Evolutionary conservation across 2,329 filamentous ascomycete species (phyloP).

Genomic region (Cryphonectria japonica): DNA sequence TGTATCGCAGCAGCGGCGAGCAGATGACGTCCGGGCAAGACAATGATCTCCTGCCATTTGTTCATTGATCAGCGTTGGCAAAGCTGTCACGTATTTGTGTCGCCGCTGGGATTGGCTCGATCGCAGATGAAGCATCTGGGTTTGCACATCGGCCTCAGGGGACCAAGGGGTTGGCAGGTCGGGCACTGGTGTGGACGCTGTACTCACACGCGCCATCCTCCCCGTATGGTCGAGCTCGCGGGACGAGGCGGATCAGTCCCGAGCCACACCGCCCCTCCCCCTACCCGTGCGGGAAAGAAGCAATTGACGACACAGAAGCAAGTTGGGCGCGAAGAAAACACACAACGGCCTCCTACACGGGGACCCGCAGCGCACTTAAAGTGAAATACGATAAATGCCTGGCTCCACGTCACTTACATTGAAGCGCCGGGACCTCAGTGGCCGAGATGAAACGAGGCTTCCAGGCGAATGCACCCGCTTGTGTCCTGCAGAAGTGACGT

Average conservation of each 20-base stretch:
- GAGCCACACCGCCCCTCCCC: constrained; percentile 8
- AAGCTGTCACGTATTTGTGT: background rate
- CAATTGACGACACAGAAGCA: constrained; percentile 6
- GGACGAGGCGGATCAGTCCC: constrained; percentile 6
- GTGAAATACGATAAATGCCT: background rate
- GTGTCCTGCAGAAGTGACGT: constrained; percentile 1
- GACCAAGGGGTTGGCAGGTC: background rate
- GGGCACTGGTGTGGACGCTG: background rate
- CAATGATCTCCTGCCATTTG: constrained; percentile 5
- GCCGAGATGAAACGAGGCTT: background rate
- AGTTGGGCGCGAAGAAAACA: background rate
- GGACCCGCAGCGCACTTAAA: background rate
- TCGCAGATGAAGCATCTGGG: background rate
- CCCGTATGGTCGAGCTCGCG: constrained; percentile 11
- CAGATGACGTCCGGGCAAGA: constrained; percentile 6
- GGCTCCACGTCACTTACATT: background rate
- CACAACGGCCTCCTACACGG: background rate
- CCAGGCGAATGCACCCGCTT: background rate
- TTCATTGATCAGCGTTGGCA: background rate
- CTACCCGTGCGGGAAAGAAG: constrained; percentile 2
- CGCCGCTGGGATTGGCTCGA: background rate
- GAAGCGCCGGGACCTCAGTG: background rate
- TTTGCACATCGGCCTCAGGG: background rate
- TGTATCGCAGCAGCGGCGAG: constrained; percentile 5
- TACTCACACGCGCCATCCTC: constrained; percentile 13